Evolutionary conservation across 1,284 basidiomycete genomes (phyloP), one percentile per base, ranked within the genome.

Genomic region (Agroathelia rolfsii): DNA sequence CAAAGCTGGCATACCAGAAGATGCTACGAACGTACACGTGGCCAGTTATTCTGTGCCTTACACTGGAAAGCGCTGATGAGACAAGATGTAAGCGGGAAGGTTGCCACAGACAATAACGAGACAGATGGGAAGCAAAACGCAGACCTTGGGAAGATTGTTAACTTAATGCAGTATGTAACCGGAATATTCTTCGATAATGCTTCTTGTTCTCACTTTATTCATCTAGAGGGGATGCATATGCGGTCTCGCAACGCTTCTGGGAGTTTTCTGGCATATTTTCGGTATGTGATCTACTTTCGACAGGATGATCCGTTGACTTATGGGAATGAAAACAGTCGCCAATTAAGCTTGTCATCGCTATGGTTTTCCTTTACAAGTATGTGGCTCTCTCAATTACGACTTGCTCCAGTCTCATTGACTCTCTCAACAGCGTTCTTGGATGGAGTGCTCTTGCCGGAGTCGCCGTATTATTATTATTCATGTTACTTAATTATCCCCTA

Each of bases 381-480:
- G 72, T 55, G 11, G 23, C 8, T 12, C 10, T 13, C 21, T 10
- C n/a, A 25, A 28, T 22, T 15, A 18, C 17, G 30, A 28, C 21
- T 10, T 23, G 18, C 32, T 8, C 16, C 35, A 23, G 18, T 25
- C 19, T 11, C 10, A 22, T n/a, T 41, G 24, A 39, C 20, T 24
- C 8, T 24, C 28, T 30, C 13, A 18, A 12, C 40, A 86, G 83
- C 31, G 62, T 90, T 17, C 66, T 90, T 24, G 87, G 87, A 6
- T 87, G 83, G 81, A 82, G 82, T 26, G 75, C 82, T 0, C 64
- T 90, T 18, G 75, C 78, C 9, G 84, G 84, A n/a, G 74, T 88
- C 3, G 62, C 67, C 10, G 72, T 87, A 17, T 68, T 89, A 11
- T 48, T 78, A 4, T 42, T 83, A 3, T 76, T 76, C 4, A 77